Base-by-base conservation (phyloP, 495 filamentous ascomycete species). In the Aspergillus taichungensis region DNA sequence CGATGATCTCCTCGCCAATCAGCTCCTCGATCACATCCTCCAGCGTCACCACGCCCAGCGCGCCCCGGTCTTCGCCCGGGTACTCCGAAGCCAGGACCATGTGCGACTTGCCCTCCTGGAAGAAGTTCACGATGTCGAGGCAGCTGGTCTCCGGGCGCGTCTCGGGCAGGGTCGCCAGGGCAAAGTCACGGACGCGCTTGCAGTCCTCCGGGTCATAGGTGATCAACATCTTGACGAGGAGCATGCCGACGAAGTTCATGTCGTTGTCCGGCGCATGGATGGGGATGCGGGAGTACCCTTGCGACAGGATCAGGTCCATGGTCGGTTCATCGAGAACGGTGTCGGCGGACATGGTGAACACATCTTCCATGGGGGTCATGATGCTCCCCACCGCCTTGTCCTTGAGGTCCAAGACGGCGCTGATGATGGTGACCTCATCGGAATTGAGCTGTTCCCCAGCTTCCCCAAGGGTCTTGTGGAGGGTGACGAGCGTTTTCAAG, bases 1-100 rank as follows among this genome's bases (percentile, higher is more conserved):
- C 84, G 41, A 88, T 82, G 44, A 88, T 87, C 62, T 88, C 84
- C 85, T 98, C 92, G 62, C 94, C 92, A 61, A 98, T 97, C 31
- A 98, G 69, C 60, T 98, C 92, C 61, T 98, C 92, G 49, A 97
- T 97, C 8, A 97, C 94, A 68, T 98, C 92, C 63, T 98, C 92
- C 3, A 98, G 68, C 0, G 92, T 98, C 8, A 97, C 86, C 1
- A 98, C 92, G 14, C 92, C 92, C 11, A 95, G 68, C 1, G 90
- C 88, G 32, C 92, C 92, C 47, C 84, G 79, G 56, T 94, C 82
- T 49, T 94, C 84, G 9, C 92, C 88, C 2, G 92, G 92, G 46
- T 73, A 81, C 52, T 94, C 85, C 6, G 89, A 95, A 8, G 96
- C 90, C 24, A 98, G 74, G 8, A 97, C 91, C 94, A 98, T 97